These are phyloP conservation scores for Epichloe brachyelytri DNA, from an alignment of 2,329 filamentous ascomycete species.

Conservation along the genomic window DNA sequence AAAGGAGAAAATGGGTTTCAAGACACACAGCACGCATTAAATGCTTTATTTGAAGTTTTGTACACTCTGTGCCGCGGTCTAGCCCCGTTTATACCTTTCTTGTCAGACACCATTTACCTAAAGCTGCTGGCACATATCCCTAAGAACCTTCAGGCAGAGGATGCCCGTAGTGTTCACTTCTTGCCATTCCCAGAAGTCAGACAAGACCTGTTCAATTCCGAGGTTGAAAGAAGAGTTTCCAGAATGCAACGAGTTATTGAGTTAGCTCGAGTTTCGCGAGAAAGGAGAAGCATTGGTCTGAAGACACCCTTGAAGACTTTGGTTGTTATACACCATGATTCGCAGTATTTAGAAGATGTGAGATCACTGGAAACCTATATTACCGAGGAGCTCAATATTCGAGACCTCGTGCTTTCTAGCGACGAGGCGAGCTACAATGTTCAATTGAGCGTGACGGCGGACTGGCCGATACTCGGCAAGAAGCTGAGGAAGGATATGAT, in stretches of 20 bases:
- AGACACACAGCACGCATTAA: slow-evolving; percentile 81
- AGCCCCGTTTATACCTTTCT: slow-evolving; percentile 89
- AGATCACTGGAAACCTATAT: slow-evolving; percentile 80
- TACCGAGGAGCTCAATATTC: slow-evolving; percentile 80
- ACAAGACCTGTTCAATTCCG: slow-evolving; percentile 74
- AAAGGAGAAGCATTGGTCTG: slow-evolving; percentile 69
- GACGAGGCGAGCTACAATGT: slow-evolving; percentile 90
- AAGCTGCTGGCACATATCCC: slow-evolving; percentile 74
- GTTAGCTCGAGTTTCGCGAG: slow-evolving; percentile 71
- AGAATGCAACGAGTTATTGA: slow-evolving; percentile 97
- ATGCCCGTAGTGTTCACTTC: slow-evolving; percentile 84
- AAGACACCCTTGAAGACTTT: slow-evolving; percentile 87
- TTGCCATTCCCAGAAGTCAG: slow-evolving; percentile 79
- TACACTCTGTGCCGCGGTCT: slow-evolving; percentile 80
- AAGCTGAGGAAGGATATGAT: slow-evolving; percentile 93
- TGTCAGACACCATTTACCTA: slow-evolving; percentile 88
- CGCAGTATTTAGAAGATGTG: slow-evolving; percentile 75
- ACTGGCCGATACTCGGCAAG: slow-evolving; percentile 91
- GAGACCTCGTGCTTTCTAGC: slow-evolving; percentile 68
- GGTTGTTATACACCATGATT: slow-evolving; percentile 75
- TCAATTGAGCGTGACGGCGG: slow-evolving; percentile 76
- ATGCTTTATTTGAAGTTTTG: slow-evolving; percentile 87
- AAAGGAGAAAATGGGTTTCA: slow-evolving; percentile 81
- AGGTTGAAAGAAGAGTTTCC: slow-evolving; percentile 72
- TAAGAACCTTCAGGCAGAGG: slow-evolving; percentile 51